Conservation (phyloP, 148 eudicot species). For the Rhododendron simsii region DNA sequence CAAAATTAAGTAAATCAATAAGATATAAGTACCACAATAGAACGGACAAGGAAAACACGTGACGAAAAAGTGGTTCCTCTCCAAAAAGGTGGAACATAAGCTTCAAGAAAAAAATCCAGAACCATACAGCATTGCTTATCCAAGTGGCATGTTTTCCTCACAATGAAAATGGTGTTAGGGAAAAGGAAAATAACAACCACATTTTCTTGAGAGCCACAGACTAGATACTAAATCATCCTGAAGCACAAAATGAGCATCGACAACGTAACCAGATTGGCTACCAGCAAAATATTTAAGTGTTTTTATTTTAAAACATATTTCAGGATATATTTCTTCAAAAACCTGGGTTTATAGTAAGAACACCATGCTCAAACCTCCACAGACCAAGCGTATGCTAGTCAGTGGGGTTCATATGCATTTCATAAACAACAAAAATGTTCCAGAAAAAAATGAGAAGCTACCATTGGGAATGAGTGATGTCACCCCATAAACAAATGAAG, state of each 20-base stretch:
- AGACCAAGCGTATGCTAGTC: background rate
- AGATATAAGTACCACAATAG: background rate
- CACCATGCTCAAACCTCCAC: background rate
- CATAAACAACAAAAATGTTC: background rate
- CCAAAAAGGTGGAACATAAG: background rate
- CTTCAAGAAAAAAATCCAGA: background rate
- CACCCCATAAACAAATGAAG: background rate
- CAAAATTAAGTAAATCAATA: constrained; percentile 17
- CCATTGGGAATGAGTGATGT: background rate
- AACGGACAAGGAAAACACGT: background rate
- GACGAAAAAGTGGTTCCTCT: background rate
- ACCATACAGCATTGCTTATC: background rate
- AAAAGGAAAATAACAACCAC: background rate
- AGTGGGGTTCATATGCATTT: background rate
- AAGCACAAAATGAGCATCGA: background rate
- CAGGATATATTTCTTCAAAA: background rate
- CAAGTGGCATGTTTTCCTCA: background rate
- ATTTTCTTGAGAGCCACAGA: background rate
- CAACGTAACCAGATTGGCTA: background rate
- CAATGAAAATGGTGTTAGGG: background rate
- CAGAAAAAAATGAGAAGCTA: background rate
- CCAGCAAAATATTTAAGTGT: background rate
- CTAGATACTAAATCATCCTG: background rate
- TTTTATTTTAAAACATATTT: background rate
- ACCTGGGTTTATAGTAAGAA: background rate